These are phyloP conservation scores for Yarrowia keelungensis DNA, from an alignment of 805 yeast species.

Conservation along the genomic window DNA sequence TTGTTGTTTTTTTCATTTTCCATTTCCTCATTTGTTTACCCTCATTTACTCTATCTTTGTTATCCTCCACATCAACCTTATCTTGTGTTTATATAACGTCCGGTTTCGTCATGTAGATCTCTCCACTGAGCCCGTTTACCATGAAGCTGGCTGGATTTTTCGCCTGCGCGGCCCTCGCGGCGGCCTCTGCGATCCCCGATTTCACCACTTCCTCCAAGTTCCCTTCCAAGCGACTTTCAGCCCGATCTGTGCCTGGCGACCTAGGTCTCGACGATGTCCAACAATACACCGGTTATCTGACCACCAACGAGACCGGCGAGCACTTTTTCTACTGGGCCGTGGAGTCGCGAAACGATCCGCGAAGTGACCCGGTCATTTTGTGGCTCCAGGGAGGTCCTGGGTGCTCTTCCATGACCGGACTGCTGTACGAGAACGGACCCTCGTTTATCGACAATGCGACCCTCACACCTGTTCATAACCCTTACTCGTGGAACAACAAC, in stretches of 20 bases:
- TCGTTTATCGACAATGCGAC: conserved; percentile 59
- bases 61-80: neutral
- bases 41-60: neutral
- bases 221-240: neutral
- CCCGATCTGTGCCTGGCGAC: neutral
- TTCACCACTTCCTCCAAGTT: neutral
- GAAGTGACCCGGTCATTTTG: conserved; percentile 75
- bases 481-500: conserved; percentile 77
- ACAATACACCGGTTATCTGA: conserved; percentile 83
- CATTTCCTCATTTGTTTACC: neutral
- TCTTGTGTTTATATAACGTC: conserved; percentile 9
- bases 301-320: conserved; percentile 70
- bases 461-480: conserved; percentile 67
- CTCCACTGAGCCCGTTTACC: no score
- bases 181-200: conserved; percentile 3
- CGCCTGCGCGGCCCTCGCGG: neutral
- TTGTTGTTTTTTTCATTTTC: no score
- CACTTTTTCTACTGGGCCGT: conserved; percentile 82
- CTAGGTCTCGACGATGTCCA: conserved; percentile 75
- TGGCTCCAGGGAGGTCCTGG: conserved; percentile 93
- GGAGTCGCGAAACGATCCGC: conserved; percentile 81
- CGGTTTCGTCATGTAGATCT: neutral
- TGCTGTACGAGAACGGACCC: conserved; percentile 84
- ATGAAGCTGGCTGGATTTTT: neutral
- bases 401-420: conserved; percentile 78